These are phyloP conservation scores for Trichoderma aggressivum DNA, from an alignment of 2,329 filamentous ascomycete species.

Conservation along the genomic window DNA sequence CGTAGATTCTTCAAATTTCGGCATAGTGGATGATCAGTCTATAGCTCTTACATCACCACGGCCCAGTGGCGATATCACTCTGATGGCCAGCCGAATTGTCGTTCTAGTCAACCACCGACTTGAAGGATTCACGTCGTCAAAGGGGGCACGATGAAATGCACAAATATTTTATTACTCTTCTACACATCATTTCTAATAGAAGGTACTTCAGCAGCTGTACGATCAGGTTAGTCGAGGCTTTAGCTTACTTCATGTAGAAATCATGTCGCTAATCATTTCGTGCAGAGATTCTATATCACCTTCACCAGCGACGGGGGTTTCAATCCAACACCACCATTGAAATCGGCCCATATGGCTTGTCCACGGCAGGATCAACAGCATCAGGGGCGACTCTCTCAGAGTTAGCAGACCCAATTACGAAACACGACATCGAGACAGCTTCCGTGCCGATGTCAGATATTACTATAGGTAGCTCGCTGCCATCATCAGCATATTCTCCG, in stretches of 20 bases:
- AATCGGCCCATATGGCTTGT: background rate
- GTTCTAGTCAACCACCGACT: background rate
- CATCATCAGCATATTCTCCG: background rate
- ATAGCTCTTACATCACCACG: background rate
- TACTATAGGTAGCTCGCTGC: too few relatives aligned
- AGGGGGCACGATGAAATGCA: constrained; percentile 22
- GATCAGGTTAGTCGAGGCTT: constrained; percentile 18
- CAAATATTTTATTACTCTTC: constrained; percentile 21
- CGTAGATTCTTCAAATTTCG: background rate
- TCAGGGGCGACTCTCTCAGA: background rate
- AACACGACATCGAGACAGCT: background rate
- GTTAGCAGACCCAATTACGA: background rate
- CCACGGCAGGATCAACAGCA: background rate
- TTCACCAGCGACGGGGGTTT: background rate
- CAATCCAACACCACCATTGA: background rate
- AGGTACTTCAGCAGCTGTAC: constrained; percentile 17
- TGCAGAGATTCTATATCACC: constrained; percentile 5
- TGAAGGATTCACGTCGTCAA: background rate
- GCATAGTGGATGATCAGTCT: background rate
- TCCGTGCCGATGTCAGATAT: background rate
- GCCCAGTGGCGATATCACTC: background rate
- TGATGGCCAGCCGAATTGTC: background rate
- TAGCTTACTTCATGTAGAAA: background rate
- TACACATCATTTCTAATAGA: constrained; percentile 20
- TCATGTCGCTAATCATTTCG: background rate